Base-by-base conservation (phyloP, 1,139 yeast species). In the Pneumocystis jirovecii region DNA sequence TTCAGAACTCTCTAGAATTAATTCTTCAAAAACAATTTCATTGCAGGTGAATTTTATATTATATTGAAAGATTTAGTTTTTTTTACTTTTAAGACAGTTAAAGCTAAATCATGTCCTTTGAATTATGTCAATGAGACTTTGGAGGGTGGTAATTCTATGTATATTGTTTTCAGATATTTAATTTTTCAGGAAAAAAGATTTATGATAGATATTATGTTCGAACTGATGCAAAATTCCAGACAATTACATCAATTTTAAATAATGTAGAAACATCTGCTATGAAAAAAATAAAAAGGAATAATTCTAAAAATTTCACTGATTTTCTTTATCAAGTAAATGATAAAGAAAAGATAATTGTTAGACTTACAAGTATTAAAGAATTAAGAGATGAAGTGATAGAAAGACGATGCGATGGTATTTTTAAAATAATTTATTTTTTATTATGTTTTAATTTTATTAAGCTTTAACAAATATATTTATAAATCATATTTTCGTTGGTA, bases 401-500 rank as follows among this genome's bases (percentile, higher is more conserved):
- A 2, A 7, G 29, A 15, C 21, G 15, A 19, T 19, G 25, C n/a
- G 56, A 44, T 44, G 56, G 56, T 44, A 44, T 8, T 44, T 44
- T 44, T 44, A 7, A n/a, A 42, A n/a, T n/a, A 42, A 19, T 12
- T 44, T 7, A 19, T 44, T 6, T 19, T 44, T 5, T 44, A 17
- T 19, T 44, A 19, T 44, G 8, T 44, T 44, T 44, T 44, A 77
- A 4, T 78, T 93, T 2, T 82, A 86, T 72, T 75, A 77, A 40
- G 80, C 81, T 4, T 74, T 93, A 39, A 86, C 96, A 0, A 81
- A 83, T 61, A 76, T 89, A 0, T 83, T 93, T 73, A 81, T 85
- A 25, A 83, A 87, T 67, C 83, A 87, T 64, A 83, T 86, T 0
- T 89, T 82, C 72, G 85, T 93, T 10, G 98, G 99, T 0, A 77